These are phyloP conservation scores for Gastrolobium villosum DNA, from an alignment of 306 rosid species.

Conservation along the genomic window DNA sequence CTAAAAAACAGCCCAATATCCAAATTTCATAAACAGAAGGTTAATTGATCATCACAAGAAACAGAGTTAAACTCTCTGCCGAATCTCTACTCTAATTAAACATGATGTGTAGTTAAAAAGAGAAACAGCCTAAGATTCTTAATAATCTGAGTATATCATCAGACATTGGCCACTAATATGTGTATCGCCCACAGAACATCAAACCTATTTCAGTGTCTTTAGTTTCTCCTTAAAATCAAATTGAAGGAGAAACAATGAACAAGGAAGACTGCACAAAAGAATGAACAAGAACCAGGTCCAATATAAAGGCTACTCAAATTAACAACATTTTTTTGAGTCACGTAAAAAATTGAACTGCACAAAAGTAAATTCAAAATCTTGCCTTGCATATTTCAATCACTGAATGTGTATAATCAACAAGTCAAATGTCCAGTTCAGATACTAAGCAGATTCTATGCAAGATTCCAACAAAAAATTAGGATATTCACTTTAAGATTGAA, in stretches of 20 bases:
- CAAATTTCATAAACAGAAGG: neutral
- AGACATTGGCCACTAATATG: neutral
- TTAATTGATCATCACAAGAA: slow-evolving; percentile 23
- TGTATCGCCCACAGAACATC: slow-evolving; percentile 6
- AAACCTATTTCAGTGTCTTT: neutral
- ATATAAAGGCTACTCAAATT: neutral
- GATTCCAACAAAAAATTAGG: slow-evolving; percentile 1
- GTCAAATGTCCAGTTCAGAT: slow-evolving; percentile 13
- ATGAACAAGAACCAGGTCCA: slow-evolving; percentile 2
- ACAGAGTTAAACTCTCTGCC: neutral
- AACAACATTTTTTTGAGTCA: neutral
- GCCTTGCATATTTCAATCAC: slow-evolving; percentile 3
- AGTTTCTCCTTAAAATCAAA: slow-evolving; percentile 2
- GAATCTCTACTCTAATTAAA: neutral
- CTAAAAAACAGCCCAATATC: slow-evolving; percentile 16
- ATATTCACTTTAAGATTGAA: slow-evolving; percentile 32
- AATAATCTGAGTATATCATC: neutral
- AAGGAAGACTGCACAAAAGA: slow-evolving; percentile 20
- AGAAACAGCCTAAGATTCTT: slow-evolving; percentile 1
- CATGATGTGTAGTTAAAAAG: slow-evolving; percentile 5
- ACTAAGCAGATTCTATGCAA: slow-evolving; percentile 10
- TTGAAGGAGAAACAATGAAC: neutral
- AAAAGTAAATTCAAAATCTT: slow-evolving; percentile 27
- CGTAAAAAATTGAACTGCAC: neutral
- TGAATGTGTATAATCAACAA: neutral